These are phyloP conservation scores for Trametes cinnabarina DNA, from an alignment of 768 basidiomycete genomes.

Conservation along the genomic window DNA sequence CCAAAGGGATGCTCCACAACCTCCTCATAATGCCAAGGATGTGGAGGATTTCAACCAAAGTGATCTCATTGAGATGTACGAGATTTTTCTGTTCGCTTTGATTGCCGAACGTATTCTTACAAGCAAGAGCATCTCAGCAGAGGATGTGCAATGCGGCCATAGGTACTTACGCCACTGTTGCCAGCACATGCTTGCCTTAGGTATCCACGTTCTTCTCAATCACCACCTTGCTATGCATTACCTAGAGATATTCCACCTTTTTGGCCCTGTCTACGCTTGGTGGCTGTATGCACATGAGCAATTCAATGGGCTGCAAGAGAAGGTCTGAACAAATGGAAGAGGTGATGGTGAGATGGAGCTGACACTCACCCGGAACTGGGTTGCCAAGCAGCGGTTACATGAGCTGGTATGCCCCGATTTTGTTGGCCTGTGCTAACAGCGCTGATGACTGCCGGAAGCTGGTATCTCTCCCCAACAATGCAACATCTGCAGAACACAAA, in stretches of 20 bases:
- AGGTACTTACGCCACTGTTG: neutral
- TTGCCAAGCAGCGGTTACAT: neutral
- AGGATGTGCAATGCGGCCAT: neutral
- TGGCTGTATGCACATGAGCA: slow-evolving; percentile 2
- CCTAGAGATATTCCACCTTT: neutral
- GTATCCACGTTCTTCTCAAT: slow-evolving; percentile 1
- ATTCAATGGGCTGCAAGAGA: neutral
- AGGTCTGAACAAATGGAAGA: neutral
- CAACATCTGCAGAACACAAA: too few species aligned
- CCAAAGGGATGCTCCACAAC: neutral
- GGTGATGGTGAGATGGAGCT: slow-evolving; percentile 6
- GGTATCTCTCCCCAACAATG: too few species aligned
- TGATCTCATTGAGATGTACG: neutral
- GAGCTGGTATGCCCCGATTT: neutral
- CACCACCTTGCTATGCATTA: slow-evolving; percentile 9
- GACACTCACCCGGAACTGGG: slow-evolving; percentile 2
- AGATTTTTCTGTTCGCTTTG: neutral
- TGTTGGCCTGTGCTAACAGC: too few species aligned
- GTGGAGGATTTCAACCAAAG: neutral
- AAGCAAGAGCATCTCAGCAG: neutral
- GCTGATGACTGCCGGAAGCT: too few species aligned
- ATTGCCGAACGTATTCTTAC: slow-evolving; percentile 1
- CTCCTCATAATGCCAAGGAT: neutral
- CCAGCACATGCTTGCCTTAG: neutral
- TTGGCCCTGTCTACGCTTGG: slow-evolving; percentile 7